Conservation (phyloP, 371 early-diverging fungal genomes). For the Zychaea mexicana region DNA sequence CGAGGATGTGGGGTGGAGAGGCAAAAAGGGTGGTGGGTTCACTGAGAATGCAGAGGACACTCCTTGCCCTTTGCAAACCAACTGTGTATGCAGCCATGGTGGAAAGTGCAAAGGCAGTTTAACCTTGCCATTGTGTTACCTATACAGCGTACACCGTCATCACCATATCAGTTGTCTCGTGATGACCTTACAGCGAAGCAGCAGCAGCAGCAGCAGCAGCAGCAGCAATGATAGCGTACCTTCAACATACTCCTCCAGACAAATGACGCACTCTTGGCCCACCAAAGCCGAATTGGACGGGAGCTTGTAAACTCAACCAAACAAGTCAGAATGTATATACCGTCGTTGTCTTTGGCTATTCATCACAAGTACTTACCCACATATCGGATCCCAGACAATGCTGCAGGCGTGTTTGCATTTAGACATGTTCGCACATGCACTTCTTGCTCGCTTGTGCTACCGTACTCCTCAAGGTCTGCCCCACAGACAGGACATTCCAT, state of each 20-base stretch:
- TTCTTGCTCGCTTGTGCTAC: slow-evolving; percentile 55
- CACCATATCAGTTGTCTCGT: not conserved
- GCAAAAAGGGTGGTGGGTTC: not conserved
- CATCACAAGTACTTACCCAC: slow-evolving; percentile 44
- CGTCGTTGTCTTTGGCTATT: not conserved
- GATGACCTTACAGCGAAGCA: not conserved
- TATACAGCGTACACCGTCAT: slow-evolving; percentile 4
- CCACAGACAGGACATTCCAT: slow-evolving; percentile 79
- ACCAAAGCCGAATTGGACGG: slow-evolving; percentile 54
- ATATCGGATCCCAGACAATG: slow-evolving; percentile 59
- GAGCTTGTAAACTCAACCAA: slow-evolving; percentile 46
- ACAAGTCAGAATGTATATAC: not conserved
- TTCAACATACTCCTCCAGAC: slow-evolving; percentile 77
- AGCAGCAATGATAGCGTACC: slow-evolving; percentile 30
- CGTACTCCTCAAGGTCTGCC: slow-evolving; percentile 30
- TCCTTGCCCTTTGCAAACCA: slow-evolving; percentile 63
- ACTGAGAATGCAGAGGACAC: slow-evolving; percentile 62
- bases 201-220: not conserved
- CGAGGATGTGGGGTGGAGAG: too few species aligned
- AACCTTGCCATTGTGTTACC: slow-evolving; percentile 71
- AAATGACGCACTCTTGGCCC: slow-evolving; percentile 80
- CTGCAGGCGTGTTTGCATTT: slow-evolving; percentile 36
- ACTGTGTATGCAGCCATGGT: slow-evolving; percentile 68
- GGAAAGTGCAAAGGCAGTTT: slow-evolving; percentile 75
- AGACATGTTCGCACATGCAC: slow-evolving; percentile 75